Evolutionary conservation across 148 eudicot genomes (phyloP).

Genomic region (Diospyros kaki): DNA sequence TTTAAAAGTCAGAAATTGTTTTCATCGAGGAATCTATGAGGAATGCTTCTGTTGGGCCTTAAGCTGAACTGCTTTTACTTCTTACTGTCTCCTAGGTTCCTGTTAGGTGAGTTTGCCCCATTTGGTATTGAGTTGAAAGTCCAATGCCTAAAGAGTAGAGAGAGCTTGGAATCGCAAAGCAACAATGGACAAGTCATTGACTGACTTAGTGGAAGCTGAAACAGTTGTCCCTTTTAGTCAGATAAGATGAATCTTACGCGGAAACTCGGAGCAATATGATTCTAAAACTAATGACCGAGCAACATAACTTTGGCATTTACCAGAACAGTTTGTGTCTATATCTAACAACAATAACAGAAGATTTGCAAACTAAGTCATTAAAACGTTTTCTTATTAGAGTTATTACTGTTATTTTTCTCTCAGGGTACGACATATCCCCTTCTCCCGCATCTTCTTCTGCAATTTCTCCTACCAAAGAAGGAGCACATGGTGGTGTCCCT

Average conservation of each 20-base stretch:
- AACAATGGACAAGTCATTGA: neutral
- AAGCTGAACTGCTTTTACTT: conserved; percentile 1
- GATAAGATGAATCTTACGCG: neutral
- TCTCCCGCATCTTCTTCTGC: conserved; percentile 12
- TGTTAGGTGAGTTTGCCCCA: neutral
- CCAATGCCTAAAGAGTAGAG: neutral
- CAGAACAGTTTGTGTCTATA: neutral
- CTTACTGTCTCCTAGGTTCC: neutral
- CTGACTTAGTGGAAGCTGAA: neutral
- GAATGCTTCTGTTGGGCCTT: neutral
- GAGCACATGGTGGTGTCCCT: conserved; percentile 10
- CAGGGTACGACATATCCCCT: conserved; percentile 20
- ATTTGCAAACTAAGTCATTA: neutral
- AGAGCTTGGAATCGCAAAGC: too few relatives aligned
- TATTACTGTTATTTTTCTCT: neutral
- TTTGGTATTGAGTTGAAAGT: neutral
- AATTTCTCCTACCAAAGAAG: conserved; percentile 18
- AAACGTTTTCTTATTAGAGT: neutral
- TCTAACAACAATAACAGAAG: neutral
- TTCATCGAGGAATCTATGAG: neutral
- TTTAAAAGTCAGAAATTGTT: too few relatives aligned
- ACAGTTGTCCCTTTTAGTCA: neutral
- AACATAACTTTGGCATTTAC: neutral
- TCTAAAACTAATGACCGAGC: neutral
- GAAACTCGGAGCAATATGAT: neutral